phyloP scores from a whole-genome alignment of 1,284 basidiomycete species.

The Puccinia novopanici region DNA sequence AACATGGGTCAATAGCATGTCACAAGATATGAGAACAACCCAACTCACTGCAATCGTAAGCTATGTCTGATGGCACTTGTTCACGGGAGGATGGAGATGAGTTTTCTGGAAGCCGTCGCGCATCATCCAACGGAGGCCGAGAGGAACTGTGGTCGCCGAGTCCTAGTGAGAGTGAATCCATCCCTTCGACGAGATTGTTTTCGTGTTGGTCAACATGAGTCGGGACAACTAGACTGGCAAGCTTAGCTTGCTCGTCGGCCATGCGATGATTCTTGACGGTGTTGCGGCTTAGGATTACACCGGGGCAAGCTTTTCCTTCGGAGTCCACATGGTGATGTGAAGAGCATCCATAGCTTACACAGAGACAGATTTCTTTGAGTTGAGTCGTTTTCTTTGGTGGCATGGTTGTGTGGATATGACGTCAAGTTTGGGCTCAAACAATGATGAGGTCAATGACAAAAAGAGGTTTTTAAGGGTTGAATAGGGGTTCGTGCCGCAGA shows the following conservation, averaged over 20 bases:
- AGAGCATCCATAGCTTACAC: slow-evolving; percentile 3
- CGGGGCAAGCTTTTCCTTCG: background rate
- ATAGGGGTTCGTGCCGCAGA: background rate
- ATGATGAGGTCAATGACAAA: background rate
- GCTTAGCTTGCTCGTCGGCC: background rate
- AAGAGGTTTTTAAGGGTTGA: background rate
- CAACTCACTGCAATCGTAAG: background rate
- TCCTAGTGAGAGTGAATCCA: background rate
- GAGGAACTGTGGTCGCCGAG: background rate
- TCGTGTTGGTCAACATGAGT: background rate
- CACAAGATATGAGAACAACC: background rate
- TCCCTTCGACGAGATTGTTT: background rate
- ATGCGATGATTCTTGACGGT: background rate
- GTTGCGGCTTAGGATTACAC: background rate
- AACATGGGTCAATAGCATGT: background rate
- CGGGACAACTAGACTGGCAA: background rate
- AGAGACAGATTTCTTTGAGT: background rate
- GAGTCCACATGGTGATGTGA: background rate
- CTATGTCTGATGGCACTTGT: background rate
- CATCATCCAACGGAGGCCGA: background rate
- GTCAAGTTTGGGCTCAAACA: background rate
- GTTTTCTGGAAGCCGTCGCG: too few relatives aligned
- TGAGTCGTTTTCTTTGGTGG: background rate
- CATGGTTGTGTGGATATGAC: background rate
- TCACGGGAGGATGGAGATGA: too few relatives aligned